Percentiles rank a stretch among this genome's conserved stretches.
These are phyloP conservation scores for Selenicereus undatus DNA, from an alignment of 148 eudicot genomes.

Conservation along the genomic window DNA sequence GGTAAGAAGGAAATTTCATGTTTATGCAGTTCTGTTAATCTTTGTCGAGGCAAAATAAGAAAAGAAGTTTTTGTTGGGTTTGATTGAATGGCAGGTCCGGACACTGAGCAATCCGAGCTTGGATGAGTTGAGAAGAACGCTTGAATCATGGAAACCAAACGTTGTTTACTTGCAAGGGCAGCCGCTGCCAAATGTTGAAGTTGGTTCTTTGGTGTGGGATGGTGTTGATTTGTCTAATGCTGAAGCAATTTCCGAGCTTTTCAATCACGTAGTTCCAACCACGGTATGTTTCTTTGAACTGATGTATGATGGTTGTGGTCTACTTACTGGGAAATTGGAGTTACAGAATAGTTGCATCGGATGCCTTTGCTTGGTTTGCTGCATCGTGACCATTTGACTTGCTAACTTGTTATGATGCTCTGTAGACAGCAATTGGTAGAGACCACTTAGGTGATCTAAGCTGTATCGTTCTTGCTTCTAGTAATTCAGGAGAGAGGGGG, in stretches of 20 bases:
- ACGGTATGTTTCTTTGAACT: constrained; percentile 45
- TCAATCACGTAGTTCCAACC: constrained; percentile 60
- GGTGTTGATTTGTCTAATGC: constrained; percentile 48
- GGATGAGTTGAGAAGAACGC: constrained; percentile 52
- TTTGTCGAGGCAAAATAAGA: neutral
- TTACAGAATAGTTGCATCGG: neutral
- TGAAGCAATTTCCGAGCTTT: constrained; percentile 51
- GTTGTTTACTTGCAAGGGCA: constrained; percentile 81
- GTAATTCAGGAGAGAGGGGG: no score
- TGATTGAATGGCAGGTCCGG: constrained; percentile 48
- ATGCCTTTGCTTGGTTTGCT: neutral
- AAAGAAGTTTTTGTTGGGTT: neutral
- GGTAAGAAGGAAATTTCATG: constrained; percentile 32
- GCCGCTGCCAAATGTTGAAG: constrained; percentile 51
- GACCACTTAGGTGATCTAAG: neutral
- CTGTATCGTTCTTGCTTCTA: neutral
- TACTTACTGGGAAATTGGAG: neutral
- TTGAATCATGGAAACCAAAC: constrained; percentile 61
- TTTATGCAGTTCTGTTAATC: neutral
- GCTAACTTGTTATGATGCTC: neutral
- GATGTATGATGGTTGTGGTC: neutral
- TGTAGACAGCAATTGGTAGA: neutral
- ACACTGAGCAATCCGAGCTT: constrained; percentile 55
- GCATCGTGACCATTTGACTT: neutral
- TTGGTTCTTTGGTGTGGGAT: constrained; percentile 70